phyloP scores from a whole-genome alignment of 495 filamentous ascomycete species.

The Penicillium soppii region DNA sequence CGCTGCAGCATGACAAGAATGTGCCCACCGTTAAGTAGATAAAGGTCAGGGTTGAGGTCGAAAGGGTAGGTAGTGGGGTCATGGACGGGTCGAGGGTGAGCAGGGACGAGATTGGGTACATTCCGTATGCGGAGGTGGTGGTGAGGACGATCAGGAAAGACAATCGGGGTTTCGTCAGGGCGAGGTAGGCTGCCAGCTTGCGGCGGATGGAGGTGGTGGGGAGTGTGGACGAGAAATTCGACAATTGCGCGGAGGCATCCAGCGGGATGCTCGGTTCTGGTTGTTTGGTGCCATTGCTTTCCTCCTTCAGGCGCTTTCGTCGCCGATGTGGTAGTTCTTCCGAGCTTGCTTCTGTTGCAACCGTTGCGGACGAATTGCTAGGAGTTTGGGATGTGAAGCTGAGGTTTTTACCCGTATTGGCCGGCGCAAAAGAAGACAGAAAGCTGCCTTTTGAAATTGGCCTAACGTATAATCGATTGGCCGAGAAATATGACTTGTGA shows the following conservation, averaged over 20 bases:
- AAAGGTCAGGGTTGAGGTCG: conserved; percentile 83
- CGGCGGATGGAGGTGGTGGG: conserved; percentile 72
- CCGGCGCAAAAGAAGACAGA: conserved; percentile 30
- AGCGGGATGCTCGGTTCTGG: conserved; percentile 57
- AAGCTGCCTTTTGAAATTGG: conserved; percentile 22
- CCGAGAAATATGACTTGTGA: conserved; percentile 44
- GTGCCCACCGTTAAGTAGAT: conserved; percentile 90
- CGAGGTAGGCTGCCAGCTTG: conserved; percentile 78
- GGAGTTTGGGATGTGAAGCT: conserved; percentile 9
- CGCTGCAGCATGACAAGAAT: conserved; percentile 77
- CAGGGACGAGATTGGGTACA: conserved; percentile 75
- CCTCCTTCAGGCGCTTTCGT: conserved; percentile 50
- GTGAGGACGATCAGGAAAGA: conserved; percentile 89
- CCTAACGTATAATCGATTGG: conserved; percentile 26
- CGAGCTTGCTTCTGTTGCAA: conserved; percentile 18
- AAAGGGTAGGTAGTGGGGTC: conserved; percentile 77
- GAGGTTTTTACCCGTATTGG: conserved; percentile 16
- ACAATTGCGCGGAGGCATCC: conserved; percentile 81
- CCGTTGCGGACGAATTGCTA: conserved; percentile 8
- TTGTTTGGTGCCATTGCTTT: conserved; percentile 18
- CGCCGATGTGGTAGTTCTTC: conserved; percentile 49
- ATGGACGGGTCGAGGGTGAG: conserved; percentile 58
- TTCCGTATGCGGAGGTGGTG: conserved; percentile 85
- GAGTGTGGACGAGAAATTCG: conserved; percentile 65
- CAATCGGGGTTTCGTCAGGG: conserved; percentile 90